Conservation (phyloP, 192 early-diverging fungal species). For the Thoreauomyces humboldtii region DNA sequence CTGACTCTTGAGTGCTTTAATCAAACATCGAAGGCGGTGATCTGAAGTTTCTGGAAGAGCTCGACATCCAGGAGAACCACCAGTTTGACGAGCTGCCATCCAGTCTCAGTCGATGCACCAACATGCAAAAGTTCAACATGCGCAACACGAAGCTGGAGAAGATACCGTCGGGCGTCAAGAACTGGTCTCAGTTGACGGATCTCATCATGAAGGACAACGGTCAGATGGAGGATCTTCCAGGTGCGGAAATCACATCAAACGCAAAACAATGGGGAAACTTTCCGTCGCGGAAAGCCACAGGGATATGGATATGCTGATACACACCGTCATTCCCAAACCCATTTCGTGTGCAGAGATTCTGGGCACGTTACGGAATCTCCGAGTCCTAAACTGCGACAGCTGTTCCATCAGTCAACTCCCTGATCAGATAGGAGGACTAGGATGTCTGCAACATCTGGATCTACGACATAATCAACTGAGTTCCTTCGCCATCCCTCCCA, state of each 20-base stretch:
- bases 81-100: conserved; percentile 46
- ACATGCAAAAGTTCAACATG: conserved; percentile 35
- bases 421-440: conserved; percentile 37
- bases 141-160: conserved; percentile 37
- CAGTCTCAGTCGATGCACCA: conserved; percentile 19
- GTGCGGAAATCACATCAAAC: too few relatives aligned
- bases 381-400: conserved; percentile 32
- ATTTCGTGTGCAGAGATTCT: conserved; percentile 33
- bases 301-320: too few relatives aligned
- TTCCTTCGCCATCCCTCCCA: conserved; percentile 38
- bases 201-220: conserved; percentile 42
- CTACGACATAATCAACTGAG: conserved; percentile 45
- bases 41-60: conserved; percentile 38
- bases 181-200: conserved; percentile 39
- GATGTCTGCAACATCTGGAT: conserved; percentile 32
- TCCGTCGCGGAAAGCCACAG: too few relatives aligned
- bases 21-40: conserved; percentile 35
- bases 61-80: conserved; percentile 46
- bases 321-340: too few relatives aligned
- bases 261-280: too few relatives aligned
- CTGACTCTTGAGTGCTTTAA: background rate
- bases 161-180: conserved; percentile 39
- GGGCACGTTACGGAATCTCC: conserved; percentile 21
- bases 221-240: conserved; percentile 48
- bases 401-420: conserved; percentile 43